These are phyloP conservation scores for Tolypocladium paradoxum DNA, from an alignment of 2,329 filamentous ascomycete species.

Conservation along the genomic window DNA sequence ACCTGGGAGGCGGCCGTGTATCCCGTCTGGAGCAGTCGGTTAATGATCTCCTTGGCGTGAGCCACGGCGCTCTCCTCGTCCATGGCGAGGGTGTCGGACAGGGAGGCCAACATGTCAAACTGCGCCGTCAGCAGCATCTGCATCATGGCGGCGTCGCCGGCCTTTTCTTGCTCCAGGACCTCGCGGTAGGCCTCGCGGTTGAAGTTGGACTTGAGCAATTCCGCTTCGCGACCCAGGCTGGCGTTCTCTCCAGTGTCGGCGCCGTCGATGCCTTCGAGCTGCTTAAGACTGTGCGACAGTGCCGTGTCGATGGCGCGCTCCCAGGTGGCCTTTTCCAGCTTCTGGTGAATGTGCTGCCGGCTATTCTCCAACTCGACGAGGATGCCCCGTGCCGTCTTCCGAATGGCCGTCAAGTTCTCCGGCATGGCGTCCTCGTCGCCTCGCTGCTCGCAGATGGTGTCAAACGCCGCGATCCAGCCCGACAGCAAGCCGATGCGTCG, in stretches of 20 bases:
- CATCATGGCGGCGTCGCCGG: conserved; percentile 64
- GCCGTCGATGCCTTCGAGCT: conserved; percentile 50
- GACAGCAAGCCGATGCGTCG: conserved; percentile 77
- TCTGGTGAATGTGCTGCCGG: conserved; percentile 81
- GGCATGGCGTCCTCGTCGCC: conserved; percentile 48
- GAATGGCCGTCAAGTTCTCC: conserved; percentile 59
- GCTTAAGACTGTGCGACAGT: conserved; percentile 71
- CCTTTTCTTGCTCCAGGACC: conserved; percentile 74
- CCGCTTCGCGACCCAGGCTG: conserved; percentile 68
- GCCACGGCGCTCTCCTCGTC: conserved; percentile 72
- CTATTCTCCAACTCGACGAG: conserved; percentile 82
- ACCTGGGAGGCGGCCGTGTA: conserved; percentile 67
- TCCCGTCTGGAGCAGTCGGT: conserved; percentile 67
- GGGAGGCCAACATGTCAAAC: conserved; percentile 78
- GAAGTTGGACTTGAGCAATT: conserved; percentile 74
- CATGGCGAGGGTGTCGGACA: conserved; percentile 74
- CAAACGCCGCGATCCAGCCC: conserved; percentile 88
- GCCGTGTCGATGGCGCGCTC: conserved; percentile 80
- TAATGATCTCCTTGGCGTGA: conserved; percentile 66
- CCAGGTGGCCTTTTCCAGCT: conserved; percentile 72
- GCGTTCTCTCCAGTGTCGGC: conserved; percentile 52
- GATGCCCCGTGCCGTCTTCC: conserved; percentile 82
- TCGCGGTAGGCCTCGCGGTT: conserved; percentile 68
- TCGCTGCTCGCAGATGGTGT: conserved; percentile 62
- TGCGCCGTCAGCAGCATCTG: conserved; percentile 82